Evolutionary conservation across 192 early-diverging fungal genomes (phyloP).

Genomic region (Coemansia brasiliensis): DNA sequence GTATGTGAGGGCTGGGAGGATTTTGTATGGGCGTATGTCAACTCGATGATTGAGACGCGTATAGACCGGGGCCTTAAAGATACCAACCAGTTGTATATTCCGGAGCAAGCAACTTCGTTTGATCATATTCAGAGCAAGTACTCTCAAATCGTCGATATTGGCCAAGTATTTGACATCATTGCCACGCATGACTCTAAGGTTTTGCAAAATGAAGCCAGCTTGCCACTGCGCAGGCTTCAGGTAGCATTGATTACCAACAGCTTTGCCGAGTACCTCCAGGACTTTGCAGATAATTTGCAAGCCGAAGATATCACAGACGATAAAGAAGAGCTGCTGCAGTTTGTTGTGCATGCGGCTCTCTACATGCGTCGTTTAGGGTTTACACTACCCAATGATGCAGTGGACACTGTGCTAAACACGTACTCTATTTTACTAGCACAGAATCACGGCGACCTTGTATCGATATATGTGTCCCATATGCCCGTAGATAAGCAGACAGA

Average conservation of each 20-base stretch:
- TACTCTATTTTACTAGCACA: constrained; percentile 57
- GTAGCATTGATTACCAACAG: constrained; percentile 17
- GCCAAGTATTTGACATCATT: constrained; percentile 25
- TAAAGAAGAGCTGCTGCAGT: constrained; percentile 59
- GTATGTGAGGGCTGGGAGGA: constrained; percentile 89
- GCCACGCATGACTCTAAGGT: constrained; percentile 16
- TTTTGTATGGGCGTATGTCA: constrained; percentile 79
- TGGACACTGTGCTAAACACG: constrained; percentile 55
- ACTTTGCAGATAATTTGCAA: constrained; percentile 16
- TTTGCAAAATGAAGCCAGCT: constrained; percentile 20
- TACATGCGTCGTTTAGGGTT: constrained; percentile 61
- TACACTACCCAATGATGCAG: constrained; percentile 38
- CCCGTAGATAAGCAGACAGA: constrained; percentile 50
- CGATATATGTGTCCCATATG: constrained; percentile 57
- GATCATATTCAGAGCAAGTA: constrained; percentile 37
- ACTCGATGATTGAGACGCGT: constrained; percentile 65
- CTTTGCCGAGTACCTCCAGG: constrained; percentile 24
- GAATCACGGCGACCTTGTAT: constrained; percentile 51
- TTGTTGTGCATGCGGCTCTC: constrained; percentile 70
- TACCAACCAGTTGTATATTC: constrained; percentile 23
- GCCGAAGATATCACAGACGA: background rate
- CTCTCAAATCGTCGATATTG: constrained; percentile 17
- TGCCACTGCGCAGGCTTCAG: constrained; percentile 41
- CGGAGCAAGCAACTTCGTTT: constrained; percentile 27
- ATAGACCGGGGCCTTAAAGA: constrained; percentile 50